Evolutionary conservation across 148 eudicot species (phyloP), one percentile per base, ranked within the genome.

Genomic region (Vaccinium darrowii): DNA sequence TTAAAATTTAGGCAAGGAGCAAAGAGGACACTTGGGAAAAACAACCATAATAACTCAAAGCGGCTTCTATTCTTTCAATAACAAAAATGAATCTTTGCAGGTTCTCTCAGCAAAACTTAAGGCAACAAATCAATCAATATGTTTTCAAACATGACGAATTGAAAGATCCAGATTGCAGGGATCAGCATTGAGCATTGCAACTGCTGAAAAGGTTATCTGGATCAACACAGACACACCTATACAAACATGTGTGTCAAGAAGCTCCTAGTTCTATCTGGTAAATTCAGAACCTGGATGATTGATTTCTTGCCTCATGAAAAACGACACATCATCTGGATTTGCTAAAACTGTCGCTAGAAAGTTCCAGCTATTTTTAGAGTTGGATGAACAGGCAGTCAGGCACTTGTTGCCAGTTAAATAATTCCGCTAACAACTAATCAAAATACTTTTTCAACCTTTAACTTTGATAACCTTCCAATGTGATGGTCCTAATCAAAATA

Each of bases 41-140:
- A 85, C 74, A 62, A 71, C 43, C 50, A 10, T 39, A 39, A 72
- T 36, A 84, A 78, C 23, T 47, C 18, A 69, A 67, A 85, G 25
- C 53, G 78, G 86, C 76, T 88, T 86, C 84, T 87, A 58, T 90
- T 87, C 80, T 84, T 85, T 88, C 91, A 90, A 88, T 92, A 89
- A 92, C 92, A 88, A 89, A 39, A 87, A 90, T 90, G 87, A 88
- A 86, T 89, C 82, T 90, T 87, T 92, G 94, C 94, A 92, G 94
- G 94, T 92, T 89, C 78, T 86, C 53, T 81, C 88, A 82, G 92
- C 91, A 86, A 81, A 58, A 80, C 81, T 84, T 92, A 88, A 80
- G 91, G 89, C 88, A 85, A 86, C 87, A 65, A 81, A 90, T 89
- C 88, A 85, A 84, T 85, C 90, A 84, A 85, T 88, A 88, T 88